Percentiles rank a stretch among this genome's conserved stretches.
Conservation (phyloP, 73 alveolate genomes). For the Paramecium bursaria region DNA sequence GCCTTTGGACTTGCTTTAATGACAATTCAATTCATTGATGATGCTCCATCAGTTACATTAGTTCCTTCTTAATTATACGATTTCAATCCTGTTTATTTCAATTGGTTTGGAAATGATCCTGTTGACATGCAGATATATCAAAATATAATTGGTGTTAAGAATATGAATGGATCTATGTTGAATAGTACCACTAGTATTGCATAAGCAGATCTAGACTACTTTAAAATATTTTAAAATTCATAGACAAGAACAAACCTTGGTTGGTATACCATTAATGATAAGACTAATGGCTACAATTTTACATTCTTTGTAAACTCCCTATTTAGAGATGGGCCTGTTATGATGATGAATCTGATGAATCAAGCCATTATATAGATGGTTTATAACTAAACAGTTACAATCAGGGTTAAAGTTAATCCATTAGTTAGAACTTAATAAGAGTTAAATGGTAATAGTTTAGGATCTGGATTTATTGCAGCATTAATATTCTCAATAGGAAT, state of each 20-base stretch:
- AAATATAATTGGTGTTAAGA: not conserved
- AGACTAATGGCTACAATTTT: constrained; percentile 10
- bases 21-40: constrained; percentile 68
- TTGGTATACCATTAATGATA: constrained; percentile 23
- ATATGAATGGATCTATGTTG: not conserved
- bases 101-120: constrained; percentile 28
- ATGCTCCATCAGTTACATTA: constrained; percentile 67
- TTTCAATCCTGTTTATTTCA: not conserved
- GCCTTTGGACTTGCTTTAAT: constrained; percentile 85
- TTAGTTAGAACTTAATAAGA: constrained; percentile 41
- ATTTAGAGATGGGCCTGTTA: constrained; percentile 65
- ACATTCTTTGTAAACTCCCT: constrained; percentile 16
- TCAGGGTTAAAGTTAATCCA: constrained; percentile 14
- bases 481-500: constrained; percentile 92
- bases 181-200: not conserved
- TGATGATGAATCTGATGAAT: constrained; percentile 63
- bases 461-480: constrained; percentile 73
- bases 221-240: not conserved
- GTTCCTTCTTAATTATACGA: constrained; percentile 1
- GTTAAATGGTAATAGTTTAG: constrained; percentile 7
- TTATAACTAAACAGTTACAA: not conserved
- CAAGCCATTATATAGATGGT: constrained; percentile 29
- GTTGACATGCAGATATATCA: not conserved
- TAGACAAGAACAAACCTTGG: constrained; percentile 31
- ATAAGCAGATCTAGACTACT: not conserved